These are phyloP conservation scores for Aspergillus ostianus DNA, from an alignment of 495 filamentous ascomycete species.

Conservation along the genomic window DNA sequence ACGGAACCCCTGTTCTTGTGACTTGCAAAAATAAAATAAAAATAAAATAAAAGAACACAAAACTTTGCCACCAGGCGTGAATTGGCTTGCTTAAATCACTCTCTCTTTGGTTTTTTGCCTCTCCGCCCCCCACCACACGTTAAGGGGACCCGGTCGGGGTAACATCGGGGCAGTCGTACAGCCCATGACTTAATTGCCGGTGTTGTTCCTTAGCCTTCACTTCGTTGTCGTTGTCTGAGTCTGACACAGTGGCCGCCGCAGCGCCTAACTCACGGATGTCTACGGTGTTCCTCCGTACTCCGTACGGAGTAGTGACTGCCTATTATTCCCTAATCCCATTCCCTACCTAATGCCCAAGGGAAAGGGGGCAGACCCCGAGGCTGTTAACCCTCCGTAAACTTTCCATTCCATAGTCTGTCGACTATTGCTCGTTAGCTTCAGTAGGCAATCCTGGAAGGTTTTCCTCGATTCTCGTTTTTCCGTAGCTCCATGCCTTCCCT, in stretches of 20 bases:
- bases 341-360: neutral
- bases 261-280: neutral
- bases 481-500: neutral
- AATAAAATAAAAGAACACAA: neutral
- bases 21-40: constrained; percentile 5
- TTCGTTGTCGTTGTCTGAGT: no score
- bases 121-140: constrained; percentile 9
- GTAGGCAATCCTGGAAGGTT: neutral
- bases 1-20: constrained; percentile 23
- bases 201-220: neutral
- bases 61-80: constrained; percentile 14
- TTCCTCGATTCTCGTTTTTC: neutral
- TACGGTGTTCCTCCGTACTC: neutral
- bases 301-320: no score
- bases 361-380: neutral
- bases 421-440: neutral
- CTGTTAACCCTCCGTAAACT: constrained; percentile 19
- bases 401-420: neutral
- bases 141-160: constrained; percentile 2
- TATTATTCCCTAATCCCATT: neutral
- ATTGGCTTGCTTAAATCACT: neutral
- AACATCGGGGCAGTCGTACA: neutral
- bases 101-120: constrained; percentile 1
- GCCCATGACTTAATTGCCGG: neutral
- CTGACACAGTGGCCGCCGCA: neutral